Evolutionary conservation across 2,329 filamentous ascomycete species (phyloP).

Genomic region (Bertia moriformis): DNA sequence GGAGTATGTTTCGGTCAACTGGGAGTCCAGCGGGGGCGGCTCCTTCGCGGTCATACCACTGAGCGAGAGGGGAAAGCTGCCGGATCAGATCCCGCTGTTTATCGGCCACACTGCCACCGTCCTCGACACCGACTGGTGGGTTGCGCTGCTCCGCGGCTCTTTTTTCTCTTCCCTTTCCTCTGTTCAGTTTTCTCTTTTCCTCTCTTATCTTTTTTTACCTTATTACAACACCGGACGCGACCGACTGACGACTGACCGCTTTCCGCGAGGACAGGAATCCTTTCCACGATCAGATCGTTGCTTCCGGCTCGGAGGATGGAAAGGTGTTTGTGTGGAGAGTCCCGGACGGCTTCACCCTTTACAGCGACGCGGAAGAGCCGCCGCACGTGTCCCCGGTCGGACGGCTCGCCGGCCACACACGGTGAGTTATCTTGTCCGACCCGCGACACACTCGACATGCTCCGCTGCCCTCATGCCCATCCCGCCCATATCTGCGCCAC

Average conservation of each 20-base stretch:
- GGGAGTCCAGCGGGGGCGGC: constrained; percentile 89
- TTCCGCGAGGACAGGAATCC: constrained; percentile 74
- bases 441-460: neutral
- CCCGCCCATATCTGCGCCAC: constrained; percentile 8
- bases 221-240: neutral
- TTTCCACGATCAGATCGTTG: constrained; percentile 85
- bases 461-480: constrained; percentile 1
- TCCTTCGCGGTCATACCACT: constrained; percentile 93
- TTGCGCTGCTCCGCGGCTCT: constrained; percentile 8
- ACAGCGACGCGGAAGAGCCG: constrained; percentile 73
- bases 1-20: constrained; percentile 92
- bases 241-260: constrained; percentile 8
- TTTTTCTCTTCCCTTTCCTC: constrained; percentile 5
- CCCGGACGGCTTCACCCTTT: constrained; percentile 70
- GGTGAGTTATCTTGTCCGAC: constrained; percentile 31
- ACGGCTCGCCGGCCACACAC: constrained; percentile 75
- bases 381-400: constrained; percentile 66
- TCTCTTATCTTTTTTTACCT: constrained; percentile 3
- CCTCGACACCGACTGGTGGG: constrained; percentile 89
- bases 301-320: constrained; percentile 88
- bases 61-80: constrained; percentile 75
- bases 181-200: neutral
- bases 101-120: constrained; percentile 91
- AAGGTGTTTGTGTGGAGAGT: constrained; percentile 97
- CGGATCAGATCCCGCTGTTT: constrained; percentile 87